Evolutionary conservation across 345 rosid species (phyloP), one percentile per base, ranked within the genome.

Genomic region (Dovyalis caffra): DNA sequence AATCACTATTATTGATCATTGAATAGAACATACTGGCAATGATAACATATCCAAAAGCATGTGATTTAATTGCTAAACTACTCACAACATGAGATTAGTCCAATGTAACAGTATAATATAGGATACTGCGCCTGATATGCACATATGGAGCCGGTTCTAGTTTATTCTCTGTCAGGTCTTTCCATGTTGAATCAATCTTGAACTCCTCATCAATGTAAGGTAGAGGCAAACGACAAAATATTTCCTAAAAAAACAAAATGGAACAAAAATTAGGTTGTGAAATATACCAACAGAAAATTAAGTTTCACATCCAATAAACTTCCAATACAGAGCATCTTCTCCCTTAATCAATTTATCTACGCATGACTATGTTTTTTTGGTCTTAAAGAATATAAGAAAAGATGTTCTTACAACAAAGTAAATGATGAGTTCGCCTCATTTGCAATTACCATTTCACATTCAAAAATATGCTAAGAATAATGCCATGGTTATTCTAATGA

Each of bases 61-160:
- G 15, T 43, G 34, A 63, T 23, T 60, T 29, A 69, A 32, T 31
- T 64, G 9, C 67, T 56, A 29, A 47, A 73, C 38, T 35, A 60
- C 66, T 47, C 34, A 63, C 1, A 5, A 57, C 8, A 40, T 35
- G 33, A 71, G 37, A 31, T 73, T 77, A 32, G 31, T 40, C 47
- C 21, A 56, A 32, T 10, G 75, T 71, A 53, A 61, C 31, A 74
- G 40, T 25, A 70, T 21, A 33, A 77, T 47, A 69, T 61, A 88
- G 98, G 99, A 93, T 95, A 95, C 98, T 95, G 79, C 97, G 95
- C 78, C 87, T 89, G 78, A 95, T 95, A 82, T 91, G 97, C 76
- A 85, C 89, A 75, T 95, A 95, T 56, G 93, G 84, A 85, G 97
- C 94, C 45, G 90, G 93, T 76, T 87, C 94, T 74, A 83, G 71